These are phyloP conservation scores for Fragaria nilgerrensis DNA, from an alignment of 306 rosid genomes.

Conservation along the genomic window DNA sequence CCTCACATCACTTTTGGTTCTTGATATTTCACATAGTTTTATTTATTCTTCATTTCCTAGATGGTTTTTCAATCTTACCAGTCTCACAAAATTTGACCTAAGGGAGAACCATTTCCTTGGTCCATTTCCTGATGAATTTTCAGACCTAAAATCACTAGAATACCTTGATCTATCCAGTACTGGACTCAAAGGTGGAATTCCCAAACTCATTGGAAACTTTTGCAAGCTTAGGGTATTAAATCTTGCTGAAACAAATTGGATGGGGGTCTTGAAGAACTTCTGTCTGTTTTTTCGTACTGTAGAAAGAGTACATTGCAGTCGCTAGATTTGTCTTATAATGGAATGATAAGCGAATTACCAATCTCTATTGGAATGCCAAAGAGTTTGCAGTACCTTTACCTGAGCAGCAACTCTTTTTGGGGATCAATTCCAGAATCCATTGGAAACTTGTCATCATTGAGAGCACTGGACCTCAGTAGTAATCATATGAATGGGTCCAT, in stretches of 20 bases:
- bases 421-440: constrained; percentile 24
- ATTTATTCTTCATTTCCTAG: constrained; percentile 34
- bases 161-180: neutral
- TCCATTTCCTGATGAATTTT: neutral
- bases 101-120: neutral
- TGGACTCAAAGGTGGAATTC: neutral
- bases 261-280: neutral
- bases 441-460: constrained; percentile 28
- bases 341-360: constrained; percentile 17
- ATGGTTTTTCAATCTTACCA: constrained; percentile 25
- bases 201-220: neutral
- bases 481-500: constrained; percentile 35
- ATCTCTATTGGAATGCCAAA: neutral
- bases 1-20: constrained; percentile 36
- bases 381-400: neutral
- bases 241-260: constrained; percentile 25
- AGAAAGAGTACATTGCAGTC: constrained; percentile 10
- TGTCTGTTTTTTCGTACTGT: constrained; percentile 13
- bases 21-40: constrained; percentile 13
- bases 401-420: neutral
- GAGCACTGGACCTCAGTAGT: constrained; percentile 11
- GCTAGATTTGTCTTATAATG: constrained; percentile 14
- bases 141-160: neutral
- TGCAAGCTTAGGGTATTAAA: neutral
- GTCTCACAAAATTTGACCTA: neutral